These are phyloP conservation scores for Gossypium davidsonii DNA, from an alignment of 441 rosid species.

Conservation along the genomic window DNA sequence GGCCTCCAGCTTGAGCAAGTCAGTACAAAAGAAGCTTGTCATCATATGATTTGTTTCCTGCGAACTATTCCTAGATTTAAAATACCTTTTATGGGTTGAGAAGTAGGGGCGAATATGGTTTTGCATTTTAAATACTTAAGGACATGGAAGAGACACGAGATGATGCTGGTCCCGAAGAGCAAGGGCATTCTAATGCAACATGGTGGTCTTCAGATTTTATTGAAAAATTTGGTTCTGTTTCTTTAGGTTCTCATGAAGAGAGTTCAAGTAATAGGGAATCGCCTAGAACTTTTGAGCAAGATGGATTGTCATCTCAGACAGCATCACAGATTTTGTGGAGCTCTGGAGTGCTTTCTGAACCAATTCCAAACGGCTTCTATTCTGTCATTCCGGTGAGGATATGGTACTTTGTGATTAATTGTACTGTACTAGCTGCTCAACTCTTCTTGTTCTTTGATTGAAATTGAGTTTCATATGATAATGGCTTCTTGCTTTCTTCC, in stretches of 20 bases:
- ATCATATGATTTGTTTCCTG: constrained; percentile 28
- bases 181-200: constrained; percentile 12
- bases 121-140: constrained; percentile 39
- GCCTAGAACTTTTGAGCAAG: constrained; percentile 57
- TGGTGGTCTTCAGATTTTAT: constrained; percentile 10
- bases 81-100: constrained; percentile 48
- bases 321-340: constrained; percentile 39
- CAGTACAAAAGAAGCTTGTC: constrained; percentile 31
- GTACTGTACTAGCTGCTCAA: not conserved
- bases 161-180: constrained; percentile 66
- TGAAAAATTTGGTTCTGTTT: constrained; percentile 45
- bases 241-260: constrained; percentile 73
- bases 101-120: constrained; percentile 57
- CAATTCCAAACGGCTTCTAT: constrained; percentile 8
- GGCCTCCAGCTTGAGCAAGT: constrained; percentile 44
- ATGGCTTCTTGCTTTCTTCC: not conserved
- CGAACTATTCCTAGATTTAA: constrained; percentile 24
- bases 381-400: constrained; percentile 4
- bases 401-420: not conserved
- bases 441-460: not conserved
- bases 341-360: constrained; percentile 68
- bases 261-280: constrained; percentile 51
- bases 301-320: constrained; percentile 56
- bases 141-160: constrained; percentile 84
- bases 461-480: constrained; percentile 1